Base-by-base conservation (phyloP, 345 rosid species). In the Eucalyptus leucophloia region DNA sequence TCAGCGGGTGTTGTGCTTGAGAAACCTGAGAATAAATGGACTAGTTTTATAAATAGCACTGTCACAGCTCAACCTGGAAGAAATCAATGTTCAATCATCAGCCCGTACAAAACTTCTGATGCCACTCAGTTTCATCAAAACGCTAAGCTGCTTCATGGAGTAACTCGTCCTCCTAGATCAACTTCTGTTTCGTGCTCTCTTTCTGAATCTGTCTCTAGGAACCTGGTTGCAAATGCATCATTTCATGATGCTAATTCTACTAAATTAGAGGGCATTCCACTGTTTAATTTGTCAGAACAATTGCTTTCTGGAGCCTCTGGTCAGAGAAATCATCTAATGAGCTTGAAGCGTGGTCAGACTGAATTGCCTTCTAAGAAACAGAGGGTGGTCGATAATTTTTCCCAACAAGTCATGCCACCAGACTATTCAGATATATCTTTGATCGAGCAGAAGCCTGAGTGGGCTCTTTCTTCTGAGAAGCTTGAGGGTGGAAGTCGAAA, bases 401-500 rank as follows among this genome's bases (percentile, higher is more conserved):
- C 85, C 15, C 85, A 0, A 77, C 85, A 40, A 77, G 85, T 77
- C 47, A 77, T 21, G 47, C 85, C 45, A 23, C 85, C 85, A 23
- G 44, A 77, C 30, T 77, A 23, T 40, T 40, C 30, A 37, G 24
- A 77, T 83, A 9, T 87, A 47, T 58, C 90, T 72, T 86, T 83
- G 86, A 86, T 77, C 77, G 95, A 88, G 82, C 89, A 91, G 34
- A 49, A 86, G 30, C 90, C 88, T 62, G 69, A 88, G 54, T 80
- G 85, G 85, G 67, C 67, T 89, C 54, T 26, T 88, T 88, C 89
- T 89, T 91, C 88, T 89, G 86, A 69, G 90, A 91, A 86, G 88
- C 88, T 49, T 80, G 93, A 83, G 26, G 83, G 54, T 89, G 93
- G 91, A 91, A 89, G 69, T 90, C 86, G 40, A 21, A 88, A 89